A percentile compares a stretch with the other conserved stretches of the same genome.
These are phyloP conservation scores for Claviceps sp. DNA, from an alignment of 2,329 filamentous ascomycete species.

Conservation along the genomic window DNA sequence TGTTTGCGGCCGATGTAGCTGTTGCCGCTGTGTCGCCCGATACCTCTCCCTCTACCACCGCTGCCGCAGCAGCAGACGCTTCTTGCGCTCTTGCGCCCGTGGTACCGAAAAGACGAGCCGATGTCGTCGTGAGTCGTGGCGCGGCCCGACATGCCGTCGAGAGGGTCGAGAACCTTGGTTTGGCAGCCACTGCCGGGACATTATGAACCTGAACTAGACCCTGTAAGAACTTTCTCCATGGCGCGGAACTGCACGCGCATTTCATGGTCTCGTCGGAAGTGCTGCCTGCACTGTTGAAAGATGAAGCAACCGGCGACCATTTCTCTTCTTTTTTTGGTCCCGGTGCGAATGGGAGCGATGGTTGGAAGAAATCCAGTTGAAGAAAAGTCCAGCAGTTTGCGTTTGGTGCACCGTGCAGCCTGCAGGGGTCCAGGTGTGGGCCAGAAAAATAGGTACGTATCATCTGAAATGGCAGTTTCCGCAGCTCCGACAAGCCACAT, in stretches of 20 bases:
- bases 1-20: not conserved
- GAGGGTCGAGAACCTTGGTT: not conserved
- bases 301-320: not conserved
- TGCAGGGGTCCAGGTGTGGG: too few species aligned
- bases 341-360: too few species aligned
- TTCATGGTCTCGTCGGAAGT: conserved; percentile 21
- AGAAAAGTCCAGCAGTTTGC: too few species aligned
- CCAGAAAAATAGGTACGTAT: too few species aligned
- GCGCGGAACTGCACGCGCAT: conserved; percentile 32
- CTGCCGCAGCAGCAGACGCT: not conserved
- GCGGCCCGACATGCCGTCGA: not conserved
- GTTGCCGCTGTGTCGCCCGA: not conserved
- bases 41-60: not conserved
- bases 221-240: conserved; percentile 34
- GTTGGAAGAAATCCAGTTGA: too few species aligned
- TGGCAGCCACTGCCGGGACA: conserved; percentile 11
- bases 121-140: not conserved
- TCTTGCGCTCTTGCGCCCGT: not conserved
- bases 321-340: not conserved
- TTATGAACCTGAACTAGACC: conserved; percentile 29
- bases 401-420: too few species aligned
- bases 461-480: too few species aligned
- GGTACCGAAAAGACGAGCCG: not conserved
- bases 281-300: too few species aligned
- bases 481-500: not conserved